These are phyloP conservation scores for Salix caprea DNA, from an alignment of 345 rosid genomes.

Conservation along the genomic window DNA sequence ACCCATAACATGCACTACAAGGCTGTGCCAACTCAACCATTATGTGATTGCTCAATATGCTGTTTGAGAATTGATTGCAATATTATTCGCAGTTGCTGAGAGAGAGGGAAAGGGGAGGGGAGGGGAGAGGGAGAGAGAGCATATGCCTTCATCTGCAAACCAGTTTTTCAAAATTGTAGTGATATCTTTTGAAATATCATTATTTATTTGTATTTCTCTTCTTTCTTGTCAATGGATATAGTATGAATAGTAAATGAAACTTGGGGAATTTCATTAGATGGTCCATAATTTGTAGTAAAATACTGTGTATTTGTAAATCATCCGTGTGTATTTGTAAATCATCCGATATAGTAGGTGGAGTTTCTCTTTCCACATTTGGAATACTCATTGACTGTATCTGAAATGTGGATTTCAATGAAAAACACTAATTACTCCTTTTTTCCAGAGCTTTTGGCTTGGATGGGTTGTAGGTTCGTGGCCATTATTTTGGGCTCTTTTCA, in stretches of 20 bases:
- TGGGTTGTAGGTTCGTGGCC: slow-evolving; percentile 93
- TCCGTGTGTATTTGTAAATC: not conserved
- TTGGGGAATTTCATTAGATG: too few species aligned
- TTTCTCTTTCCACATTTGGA: not conserved
- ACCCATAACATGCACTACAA: not conserved
- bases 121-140: not conserved
- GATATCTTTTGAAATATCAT: not conserved
- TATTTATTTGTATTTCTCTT: not conserved
- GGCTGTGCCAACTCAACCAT: not conserved
- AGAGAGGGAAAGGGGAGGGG: too few species aligned
- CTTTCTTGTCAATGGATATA: not conserved
- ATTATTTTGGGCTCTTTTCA: slow-evolving; percentile 85
- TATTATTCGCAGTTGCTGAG: too few species aligned
- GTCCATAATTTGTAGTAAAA: not conserved
- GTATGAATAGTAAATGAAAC: too few species aligned
- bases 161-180: not conserved
- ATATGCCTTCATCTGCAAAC: not conserved
- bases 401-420: not conserved
- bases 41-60: not conserved
- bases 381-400: not conserved
- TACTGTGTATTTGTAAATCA: not conserved
- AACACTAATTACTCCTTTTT: slow-evolving; percentile 1
- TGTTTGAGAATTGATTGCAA: not conserved
- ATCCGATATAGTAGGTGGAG: not conserved
- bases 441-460: slow-evolving; percentile 88